These are phyloP conservation scores for Phytophthora pinifolia DNA, from an alignment of 352 stramenopile species.

Conservation along the genomic window DNA sequence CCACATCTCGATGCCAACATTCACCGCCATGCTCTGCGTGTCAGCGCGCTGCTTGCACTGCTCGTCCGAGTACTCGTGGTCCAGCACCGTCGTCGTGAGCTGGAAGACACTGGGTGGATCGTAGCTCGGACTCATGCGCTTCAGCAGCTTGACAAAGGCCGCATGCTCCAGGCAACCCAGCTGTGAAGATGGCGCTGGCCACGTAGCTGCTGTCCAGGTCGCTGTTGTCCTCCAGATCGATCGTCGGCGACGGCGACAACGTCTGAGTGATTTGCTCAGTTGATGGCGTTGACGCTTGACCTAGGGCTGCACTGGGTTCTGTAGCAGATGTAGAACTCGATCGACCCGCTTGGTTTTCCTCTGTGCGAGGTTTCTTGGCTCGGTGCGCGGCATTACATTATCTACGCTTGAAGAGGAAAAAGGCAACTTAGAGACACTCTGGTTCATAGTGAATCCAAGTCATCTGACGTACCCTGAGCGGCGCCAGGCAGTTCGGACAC, in stretches of 20 bases:
- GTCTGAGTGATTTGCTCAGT: constrained; percentile 37
- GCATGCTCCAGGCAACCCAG: constrained; percentile 55
- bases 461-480: constrained; percentile 24
- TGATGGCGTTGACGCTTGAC: not conserved
- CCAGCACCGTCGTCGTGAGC: constrained; percentile 50
- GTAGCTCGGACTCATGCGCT: constrained; percentile 54
- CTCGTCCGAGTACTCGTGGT: constrained; percentile 63
- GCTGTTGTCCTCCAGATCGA: constrained; percentile 44
- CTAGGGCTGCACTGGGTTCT: not conserved
- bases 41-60: constrained; percentile 61
- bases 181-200: constrained; percentile 54
- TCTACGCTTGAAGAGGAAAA: constrained; percentile 2
- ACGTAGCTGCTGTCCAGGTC: constrained; percentile 59
- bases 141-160: constrained; percentile 63
- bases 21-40: constrained; percentile 49
- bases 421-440: constrained; percentile 27
- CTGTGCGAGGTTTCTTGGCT: constrained; percentile 18
- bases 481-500: constrained; percentile 48
- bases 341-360: constrained; percentile 1
- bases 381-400: not conserved
- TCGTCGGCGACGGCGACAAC: constrained; percentile 5
- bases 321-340: not conserved
- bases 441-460: constrained; percentile 13
- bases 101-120: constrained; percentile 49
- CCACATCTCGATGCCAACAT: constrained; percentile 61